Evolutionary conservation across 164 flowering plant species (phyloP).

Genomic region (Vitis amurensis): DNA sequence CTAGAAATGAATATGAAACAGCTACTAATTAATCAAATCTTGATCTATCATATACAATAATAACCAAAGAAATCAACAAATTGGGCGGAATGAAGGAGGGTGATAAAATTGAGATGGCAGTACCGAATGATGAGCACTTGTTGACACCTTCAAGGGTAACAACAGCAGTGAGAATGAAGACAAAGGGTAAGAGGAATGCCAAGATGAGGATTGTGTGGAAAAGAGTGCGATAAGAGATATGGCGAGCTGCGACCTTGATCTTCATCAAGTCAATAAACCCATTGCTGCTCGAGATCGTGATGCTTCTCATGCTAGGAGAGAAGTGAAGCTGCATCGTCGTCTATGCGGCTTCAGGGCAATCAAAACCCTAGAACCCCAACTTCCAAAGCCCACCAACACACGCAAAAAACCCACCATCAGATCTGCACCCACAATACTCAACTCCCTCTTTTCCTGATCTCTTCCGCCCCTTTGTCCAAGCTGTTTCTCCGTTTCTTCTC

Average conservation of each 20-base stretch:
- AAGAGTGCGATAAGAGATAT: conserved; percentile 83
- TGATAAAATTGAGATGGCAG: neutral
- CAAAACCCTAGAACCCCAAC: conserved; percentile 2
- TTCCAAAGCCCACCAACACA: conserved; percentile 1
- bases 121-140: conserved; percentile 97
- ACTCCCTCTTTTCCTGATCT: conserved; percentile 12
- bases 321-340: conserved; percentile 96
- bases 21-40: neutral
- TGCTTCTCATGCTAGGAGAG: conserved; percentile 99
- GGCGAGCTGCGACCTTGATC: conserved; percentile 98
- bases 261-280: conserved; percentile 94
- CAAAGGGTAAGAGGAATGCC: conserved; percentile 89
- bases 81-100: neutral
- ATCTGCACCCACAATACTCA: conserved; percentile 10
- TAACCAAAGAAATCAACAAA: neutral
- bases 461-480: conserved; percentile 6
- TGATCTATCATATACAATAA: neutral
- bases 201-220: conserved; percentile 86
- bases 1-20: no score
- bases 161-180: conserved; percentile 94
- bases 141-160: conserved; percentile 99
- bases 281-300: conserved; percentile 82
- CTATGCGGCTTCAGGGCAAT: conserved; percentile 33
- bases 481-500: neutral
- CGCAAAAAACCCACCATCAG: conserved; percentile 22